These are phyloP conservation scores for Chamaecrista fasciculata DNA, from an alignment of 306 rosid species.

Conservation along the genomic window DNA sequence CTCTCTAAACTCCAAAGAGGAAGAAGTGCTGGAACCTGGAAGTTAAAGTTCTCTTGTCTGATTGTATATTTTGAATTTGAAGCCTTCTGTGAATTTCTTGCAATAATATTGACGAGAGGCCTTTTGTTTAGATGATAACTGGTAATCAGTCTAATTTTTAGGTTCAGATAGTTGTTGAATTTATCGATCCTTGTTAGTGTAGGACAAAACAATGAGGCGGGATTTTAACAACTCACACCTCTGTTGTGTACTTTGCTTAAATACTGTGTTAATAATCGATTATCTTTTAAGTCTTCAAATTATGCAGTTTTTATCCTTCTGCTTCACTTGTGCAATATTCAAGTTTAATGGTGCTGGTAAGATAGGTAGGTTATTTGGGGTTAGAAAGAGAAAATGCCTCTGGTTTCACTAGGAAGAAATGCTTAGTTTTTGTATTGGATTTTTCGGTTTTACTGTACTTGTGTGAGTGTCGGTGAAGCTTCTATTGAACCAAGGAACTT, in stretches of 20 bases:
- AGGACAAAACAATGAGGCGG: neutral
- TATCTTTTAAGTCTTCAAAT: neutral
- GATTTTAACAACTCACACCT: neutral
- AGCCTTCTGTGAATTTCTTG: neutral
- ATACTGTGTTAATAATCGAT: neutral
- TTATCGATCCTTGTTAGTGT: neutral
- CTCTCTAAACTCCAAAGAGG: neutral
- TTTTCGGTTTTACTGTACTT: neutral
- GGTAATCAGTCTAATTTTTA: neutral
- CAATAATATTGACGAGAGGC: neutral
- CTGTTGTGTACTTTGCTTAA: neutral
- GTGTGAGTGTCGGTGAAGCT: neutral
- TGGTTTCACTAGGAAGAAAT: neutral
- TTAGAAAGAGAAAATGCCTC: neutral
- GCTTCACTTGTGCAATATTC: neutral
- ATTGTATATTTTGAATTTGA: neutral
- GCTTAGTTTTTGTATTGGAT: neutral
- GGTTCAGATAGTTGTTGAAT: neutral
- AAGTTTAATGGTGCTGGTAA: neutral
- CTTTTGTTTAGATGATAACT: neutral
- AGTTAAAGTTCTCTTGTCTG: conserved; percentile 2
- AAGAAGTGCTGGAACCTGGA: neutral
- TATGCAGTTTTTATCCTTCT: neutral
- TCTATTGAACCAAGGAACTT: neutral
- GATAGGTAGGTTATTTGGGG: neutral